Conservation (phyloP, 306 rosid genomes). For the Abrus precatorius region DNA sequence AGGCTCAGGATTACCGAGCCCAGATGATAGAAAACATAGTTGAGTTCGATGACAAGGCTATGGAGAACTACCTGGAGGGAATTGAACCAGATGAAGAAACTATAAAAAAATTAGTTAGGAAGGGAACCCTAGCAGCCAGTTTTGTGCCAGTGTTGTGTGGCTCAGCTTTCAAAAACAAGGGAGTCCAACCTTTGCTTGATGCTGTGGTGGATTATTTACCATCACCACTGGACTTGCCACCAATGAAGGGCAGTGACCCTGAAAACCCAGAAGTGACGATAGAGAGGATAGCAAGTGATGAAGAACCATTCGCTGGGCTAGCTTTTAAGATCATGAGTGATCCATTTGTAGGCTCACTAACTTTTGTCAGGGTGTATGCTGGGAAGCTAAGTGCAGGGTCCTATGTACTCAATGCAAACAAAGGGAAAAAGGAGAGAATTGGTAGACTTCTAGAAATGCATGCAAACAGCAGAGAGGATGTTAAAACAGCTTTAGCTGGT, state of each 20-base stretch:
- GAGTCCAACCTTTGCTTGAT: conserved; percentile 95
- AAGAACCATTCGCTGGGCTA: conserved; percentile 91
- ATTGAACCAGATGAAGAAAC: conserved; percentile 87
- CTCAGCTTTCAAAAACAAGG: conserved; percentile 98
- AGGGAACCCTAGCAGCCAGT: conserved; percentile 72
- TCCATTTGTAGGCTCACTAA: conserved; percentile 93
- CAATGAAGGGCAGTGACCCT: conserved; percentile 93
- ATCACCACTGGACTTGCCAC: conserved; percentile 89
- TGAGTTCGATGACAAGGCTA: conserved; percentile 84
- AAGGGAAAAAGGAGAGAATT: conserved; percentile 93
- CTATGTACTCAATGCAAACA: conserved; percentile 86
- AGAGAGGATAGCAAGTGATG: conserved; percentile 79
- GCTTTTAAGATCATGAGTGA: conserved; percentile 99
- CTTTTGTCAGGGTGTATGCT: conserved; percentile 90
- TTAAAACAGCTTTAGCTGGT: conserved; percentile 86
- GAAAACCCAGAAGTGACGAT: conserved; percentile 81
- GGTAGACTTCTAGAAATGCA: conserved; percentile 99
- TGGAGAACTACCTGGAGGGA: conserved; percentile 95
- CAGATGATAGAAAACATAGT: conserved; percentile 82
- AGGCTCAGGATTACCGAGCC: conserved; percentile 75
- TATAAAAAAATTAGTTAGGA: conserved; percentile 74
- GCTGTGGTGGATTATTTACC: conserved; percentile 96
- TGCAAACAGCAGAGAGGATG: conserved; percentile 97
- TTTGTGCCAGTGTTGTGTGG: conserved; percentile 97
- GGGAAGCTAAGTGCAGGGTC: conserved; percentile 91